These are phyloP conservation scores for Zygosaccharomyces bailii DNA, from an alignment of 805 yeast genomes.

Conservation along the genomic window DNA sequence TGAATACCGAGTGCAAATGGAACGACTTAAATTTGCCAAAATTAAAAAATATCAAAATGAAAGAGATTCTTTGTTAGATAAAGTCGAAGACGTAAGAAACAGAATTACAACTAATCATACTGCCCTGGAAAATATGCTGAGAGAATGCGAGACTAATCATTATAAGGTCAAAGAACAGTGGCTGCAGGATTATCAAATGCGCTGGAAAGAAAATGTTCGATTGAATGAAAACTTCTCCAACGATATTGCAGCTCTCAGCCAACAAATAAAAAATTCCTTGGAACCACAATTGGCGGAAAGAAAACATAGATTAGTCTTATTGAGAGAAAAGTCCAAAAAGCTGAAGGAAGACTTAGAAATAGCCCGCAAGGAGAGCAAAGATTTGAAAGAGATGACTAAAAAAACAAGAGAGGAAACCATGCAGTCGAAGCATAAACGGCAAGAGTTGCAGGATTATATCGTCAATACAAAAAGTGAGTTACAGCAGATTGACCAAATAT, in stretches of 20 bases:
- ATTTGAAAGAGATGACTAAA: slow-evolving; percentile 30
- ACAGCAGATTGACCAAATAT: slow-evolving; percentile 34
- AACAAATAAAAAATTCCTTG: slow-evolving; percentile 15
- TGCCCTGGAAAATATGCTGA: slow-evolving; percentile 16
- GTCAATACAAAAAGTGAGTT: slow-evolving; percentile 33
- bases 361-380: slow-evolving; percentile 25
- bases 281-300: slow-evolving; percentile 16
- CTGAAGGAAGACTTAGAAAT: slow-evolving; percentile 24
- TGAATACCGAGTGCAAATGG: slow-evolving; percentile 39
- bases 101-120: slow-evolving; percentile 25
- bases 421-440: slow-evolving; percentile 14
- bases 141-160: slow-evolving; percentile 22
- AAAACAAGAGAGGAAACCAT: slow-evolving; percentile 14
- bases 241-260: slow-evolving; percentile 27
- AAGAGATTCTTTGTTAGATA: slow-evolving; percentile 27
- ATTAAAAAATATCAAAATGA: slow-evolving; percentile 33
- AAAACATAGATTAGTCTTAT: slow-evolving; percentile 9
- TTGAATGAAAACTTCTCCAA: slow-evolving; percentile 26
- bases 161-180: slow-evolving; percentile 24
- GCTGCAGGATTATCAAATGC: slow-evolving; percentile 26
- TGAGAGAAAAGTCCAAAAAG: slow-evolving; percentile 19
- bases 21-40: slow-evolving; percentile 37
- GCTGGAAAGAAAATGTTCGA: slow-evolving; percentile 32
- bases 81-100: slow-evolving; percentile 34
- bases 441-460: slow-evolving; percentile 28